These are phyloP conservation scores for Blastocystis sp. DNA, from an alignment of 352 stramenopile genomes.

Conservation along the genomic window DNA sequence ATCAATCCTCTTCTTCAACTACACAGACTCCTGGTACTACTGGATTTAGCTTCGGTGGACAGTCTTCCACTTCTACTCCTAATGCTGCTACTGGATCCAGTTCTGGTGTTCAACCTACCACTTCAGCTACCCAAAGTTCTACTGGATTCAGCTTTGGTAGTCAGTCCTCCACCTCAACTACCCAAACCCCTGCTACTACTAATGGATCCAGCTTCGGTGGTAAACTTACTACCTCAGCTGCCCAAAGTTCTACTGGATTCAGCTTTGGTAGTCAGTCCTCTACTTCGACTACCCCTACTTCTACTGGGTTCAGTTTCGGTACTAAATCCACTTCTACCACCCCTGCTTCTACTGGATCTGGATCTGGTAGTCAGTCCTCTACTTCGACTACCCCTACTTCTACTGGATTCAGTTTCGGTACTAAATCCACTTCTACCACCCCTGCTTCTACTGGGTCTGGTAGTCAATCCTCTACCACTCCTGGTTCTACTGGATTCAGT, in stretches of 20 bases:
- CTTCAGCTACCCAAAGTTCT: neutral
- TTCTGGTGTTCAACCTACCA: neutral
- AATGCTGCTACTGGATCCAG: neutral
- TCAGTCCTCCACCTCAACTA: neutral
- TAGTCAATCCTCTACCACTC: neutral
- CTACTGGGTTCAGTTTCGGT: neutral
- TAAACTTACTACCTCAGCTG: neutral
- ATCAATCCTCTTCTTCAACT: neutral
- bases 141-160: conserved; percentile 18
- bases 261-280: conserved; percentile 4
- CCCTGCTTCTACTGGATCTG: neutral
- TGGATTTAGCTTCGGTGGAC: neutral
- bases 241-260: neutral
- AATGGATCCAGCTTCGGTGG: neutral
- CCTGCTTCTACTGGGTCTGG: neutral
- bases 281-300: neutral
- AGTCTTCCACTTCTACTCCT: neutral
- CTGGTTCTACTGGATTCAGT: neutral
- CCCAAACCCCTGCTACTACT: neutral
- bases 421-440: neutral
- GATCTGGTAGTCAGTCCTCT: neutral
- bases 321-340: neutral
- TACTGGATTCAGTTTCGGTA: neutral
- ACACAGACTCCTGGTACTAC: neutral
- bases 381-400: neutral